Conservation (phyloP, 2,329 filamentous ascomycete genomes). For the Fusarium oligoseptatum region DNA sequence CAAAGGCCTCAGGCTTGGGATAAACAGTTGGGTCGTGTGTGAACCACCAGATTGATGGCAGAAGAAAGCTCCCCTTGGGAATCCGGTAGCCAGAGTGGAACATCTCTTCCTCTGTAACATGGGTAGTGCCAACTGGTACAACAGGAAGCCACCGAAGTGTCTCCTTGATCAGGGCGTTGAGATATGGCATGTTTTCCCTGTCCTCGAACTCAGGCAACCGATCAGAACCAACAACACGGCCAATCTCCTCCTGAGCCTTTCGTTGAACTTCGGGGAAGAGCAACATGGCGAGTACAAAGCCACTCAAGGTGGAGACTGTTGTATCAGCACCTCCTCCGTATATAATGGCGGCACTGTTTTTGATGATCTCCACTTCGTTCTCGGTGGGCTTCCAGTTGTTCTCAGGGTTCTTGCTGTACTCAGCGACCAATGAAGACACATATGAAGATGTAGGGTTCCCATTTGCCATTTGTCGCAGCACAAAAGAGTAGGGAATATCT, state of each 20-base stretch:
- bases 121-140: constrained; percentile 53
- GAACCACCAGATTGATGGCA: constrained; percentile 44
- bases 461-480: constrained; percentile 43
- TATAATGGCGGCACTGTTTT: constrained; percentile 43
- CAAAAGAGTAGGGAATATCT: constrained; percentile 50
- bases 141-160: constrained; percentile 49
- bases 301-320: constrained; percentile 42
- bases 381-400: constrained; percentile 10
- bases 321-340: constrained; percentile 51
- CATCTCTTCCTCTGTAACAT: constrained; percentile 52
- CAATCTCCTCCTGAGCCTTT: constrained; percentile 47
- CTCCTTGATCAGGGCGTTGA: constrained; percentile 50
- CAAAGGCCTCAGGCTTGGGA: constrained; percentile 53
- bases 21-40: constrained; percentile 76
- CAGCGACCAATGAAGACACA: constrained; percentile 44
- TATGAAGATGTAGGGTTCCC: constrained; percentile 41
- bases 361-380: constrained; percentile 43
- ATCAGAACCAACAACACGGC: constrained; percentile 46
- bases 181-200: constrained; percentile 46
- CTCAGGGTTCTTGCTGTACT: constrained; percentile 13
- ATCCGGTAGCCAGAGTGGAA: constrained; percentile 45
- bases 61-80: constrained; percentile 46
- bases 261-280: constrained; percentile 41
- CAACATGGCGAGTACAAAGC: constrained; percentile 46
- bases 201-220: constrained; percentile 48